Evolutionary conservation across 805 yeast species (phyloP), one percentile per base, ranked within the genome.

Genomic region (Kazachstania psychrophila): DNA sequence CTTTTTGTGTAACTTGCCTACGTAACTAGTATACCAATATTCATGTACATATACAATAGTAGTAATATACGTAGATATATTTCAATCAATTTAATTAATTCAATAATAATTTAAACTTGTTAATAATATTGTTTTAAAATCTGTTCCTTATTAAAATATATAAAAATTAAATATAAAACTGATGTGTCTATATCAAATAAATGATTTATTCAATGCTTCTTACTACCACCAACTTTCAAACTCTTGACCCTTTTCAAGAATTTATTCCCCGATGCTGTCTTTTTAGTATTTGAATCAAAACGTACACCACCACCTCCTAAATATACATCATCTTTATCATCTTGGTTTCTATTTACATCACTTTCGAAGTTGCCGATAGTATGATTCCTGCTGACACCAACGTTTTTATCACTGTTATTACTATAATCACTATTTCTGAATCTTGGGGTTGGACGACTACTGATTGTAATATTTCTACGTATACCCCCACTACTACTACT

Each of bases 231-330:
- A 28, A 85, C 95, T 60, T 84, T 84, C 64, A 88, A 71, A 65
- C 94, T 84, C 62, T 82, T 85, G 31, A 88, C 96, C 56, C 96
- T 78, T 53, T 80, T 77, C 52, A 88, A 64, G 43, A 88, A 68
- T 4, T 84, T 78, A 38, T 69, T 73, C 5, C 75, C 73, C 17
- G 58, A 46, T 1, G 60, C 51, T 29, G 44, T 51, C 43, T 57
- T 54, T 38, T 51, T 49, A 8, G 51, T 37, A 19, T 37, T 49
- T 24, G 41, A 46, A 36, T 48, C 56, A 41, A 47, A 46, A 44
- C 51, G 56, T 20, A 49, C 51, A 40, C 47, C 58, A n/a, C 38
- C 30, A 23, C 33, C 33, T n/a, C 33, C 33, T 22, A 56, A 41
- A 30, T 49, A 54, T 15, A 52, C 42, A 31, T 58, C 61, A 16